These are phyloP conservation scores for Westerdykella ornata DNA, from an alignment of 2,329 filamentous ascomycete genomes.

Conservation along the genomic window DNA sequence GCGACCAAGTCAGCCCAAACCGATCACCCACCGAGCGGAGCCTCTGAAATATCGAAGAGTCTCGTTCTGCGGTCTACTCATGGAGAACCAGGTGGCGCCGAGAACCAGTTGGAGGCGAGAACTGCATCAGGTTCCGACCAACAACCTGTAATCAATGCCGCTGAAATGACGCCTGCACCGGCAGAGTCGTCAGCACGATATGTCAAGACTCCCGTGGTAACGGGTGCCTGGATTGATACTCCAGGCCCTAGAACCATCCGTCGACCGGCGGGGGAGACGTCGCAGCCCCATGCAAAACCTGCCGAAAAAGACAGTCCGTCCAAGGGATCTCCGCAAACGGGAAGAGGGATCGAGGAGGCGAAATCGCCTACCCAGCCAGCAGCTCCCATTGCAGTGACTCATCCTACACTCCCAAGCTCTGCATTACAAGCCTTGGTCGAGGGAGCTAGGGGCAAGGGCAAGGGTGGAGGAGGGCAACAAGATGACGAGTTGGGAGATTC, in stretches of 20 bases:
- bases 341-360: slow-evolving; percentile 1
- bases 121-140: slow-evolving; percentile 4
- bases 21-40: too few relatives aligned
- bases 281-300: slow-evolving; percentile 14
- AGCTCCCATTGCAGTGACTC: slow-evolving; percentile 4
- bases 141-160: slow-evolving; percentile 6
- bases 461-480: slow-evolving; percentile 5
- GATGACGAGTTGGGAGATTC: slow-evolving; percentile 39
- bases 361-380: background rate
- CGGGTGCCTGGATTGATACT: slow-evolving; percentile 46
- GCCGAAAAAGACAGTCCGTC: slow-evolving; percentile 14
- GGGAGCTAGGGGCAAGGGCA: slow-evolving; percentile 27
- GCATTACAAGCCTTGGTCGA: slow-evolving; percentile 39
- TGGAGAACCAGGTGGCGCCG: slow-evolving; percentile 1
- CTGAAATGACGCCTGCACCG: slow-evolving; percentile 27
- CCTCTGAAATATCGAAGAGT: too few relatives aligned
- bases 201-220: slow-evolving; percentile 42
- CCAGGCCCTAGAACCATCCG: slow-evolving; percentile 28
- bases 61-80: too few relatives aligned
- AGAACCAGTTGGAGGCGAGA: too few relatives aligned
- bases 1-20: too few relatives aligned
- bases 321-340: slow-evolving; percentile 9
- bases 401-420: slow-evolving; percentile 27
- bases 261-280: slow-evolving; percentile 6
- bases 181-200: slow-evolving; percentile 15